Evolutionary conservation across 2,329 filamentous ascomycete genomes (phyloP).

Genomic region (Epichloe uncinata): DNA sequence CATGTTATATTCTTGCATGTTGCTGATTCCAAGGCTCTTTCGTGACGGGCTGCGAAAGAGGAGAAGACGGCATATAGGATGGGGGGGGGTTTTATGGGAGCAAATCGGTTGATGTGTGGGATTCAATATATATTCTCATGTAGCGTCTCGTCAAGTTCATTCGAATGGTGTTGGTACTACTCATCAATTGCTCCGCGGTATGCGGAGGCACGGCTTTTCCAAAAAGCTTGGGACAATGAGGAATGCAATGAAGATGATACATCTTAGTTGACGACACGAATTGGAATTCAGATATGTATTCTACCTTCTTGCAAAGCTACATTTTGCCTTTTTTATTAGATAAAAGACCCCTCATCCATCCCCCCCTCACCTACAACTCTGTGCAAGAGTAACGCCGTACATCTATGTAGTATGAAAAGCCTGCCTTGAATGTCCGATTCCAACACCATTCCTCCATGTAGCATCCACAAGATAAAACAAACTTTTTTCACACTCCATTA

Average conservation of each 20-base stretch:
- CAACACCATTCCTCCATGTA: neutral
- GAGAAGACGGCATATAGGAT: neutral
- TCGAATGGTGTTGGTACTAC: too few relatives aligned
- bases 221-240: too few relatives aligned
- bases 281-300: neutral
- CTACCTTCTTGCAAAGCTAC: neutral
- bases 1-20: neutral
- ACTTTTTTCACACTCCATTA: neutral
- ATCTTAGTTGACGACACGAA: too few relatives aligned
- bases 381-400: conserved; percentile 8
- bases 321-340: neutral
- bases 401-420: neutral
- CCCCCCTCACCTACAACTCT: neutral
- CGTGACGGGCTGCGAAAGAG: neutral
- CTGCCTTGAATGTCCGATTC: neutral
- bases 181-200: neutral
- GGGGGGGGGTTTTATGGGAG: neutral
- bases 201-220: too few relatives aligned
- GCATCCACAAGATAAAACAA: neutral
- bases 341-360: neutral
- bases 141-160: too few relatives aligned
- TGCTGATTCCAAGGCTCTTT: neutral
- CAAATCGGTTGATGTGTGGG: neutral
- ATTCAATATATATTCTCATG: neutral
- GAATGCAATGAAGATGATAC: too few relatives aligned